These are phyloP conservation scores for Tubosaeta brunneosetosa DNA, from an alignment of 768 basidiomycete genomes.

Conservation along the genomic window DNA sequence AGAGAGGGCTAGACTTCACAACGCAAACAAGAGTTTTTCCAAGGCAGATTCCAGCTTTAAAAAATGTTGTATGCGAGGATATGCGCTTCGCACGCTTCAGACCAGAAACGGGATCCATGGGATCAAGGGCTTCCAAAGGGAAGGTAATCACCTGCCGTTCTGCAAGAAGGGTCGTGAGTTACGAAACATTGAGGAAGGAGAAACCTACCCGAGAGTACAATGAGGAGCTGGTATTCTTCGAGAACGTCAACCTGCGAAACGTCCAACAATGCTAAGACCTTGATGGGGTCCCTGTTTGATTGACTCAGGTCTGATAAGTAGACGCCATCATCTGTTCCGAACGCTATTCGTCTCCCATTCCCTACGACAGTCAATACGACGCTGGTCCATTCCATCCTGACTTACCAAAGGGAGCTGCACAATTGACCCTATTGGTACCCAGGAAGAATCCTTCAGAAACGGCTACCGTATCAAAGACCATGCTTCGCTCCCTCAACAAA, in stretches of 20 bases:
- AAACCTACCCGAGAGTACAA: slow-evolving; percentile 90
- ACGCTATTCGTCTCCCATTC: slow-evolving; percentile 80
- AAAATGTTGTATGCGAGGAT: slow-evolving; percentile 94
- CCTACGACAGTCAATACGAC: slow-evolving; percentile 39
- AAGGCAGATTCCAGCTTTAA: slow-evolving; percentile 93
- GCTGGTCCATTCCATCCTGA: slow-evolving; percentile 17
- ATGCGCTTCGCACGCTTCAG: slow-evolving; percentile 93
- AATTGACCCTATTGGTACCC: slow-evolving; percentile 83
- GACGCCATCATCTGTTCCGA: slow-evolving; percentile 97
- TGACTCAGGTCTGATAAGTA: slow-evolving; percentile 88
- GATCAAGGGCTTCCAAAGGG: slow-evolving; percentile 88
- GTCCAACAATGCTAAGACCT: slow-evolving; percentile 83
- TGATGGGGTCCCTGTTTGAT: slow-evolving; percentile 72
- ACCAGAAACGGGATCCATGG: slow-evolving; percentile 84
- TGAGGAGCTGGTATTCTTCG: slow-evolving; percentile 91
- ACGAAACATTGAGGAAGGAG: not conserved
- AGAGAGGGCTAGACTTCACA: slow-evolving; percentile 91
- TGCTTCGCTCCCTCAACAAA: slow-evolving; percentile 73
- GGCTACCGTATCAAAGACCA: slow-evolving; percentile 79
- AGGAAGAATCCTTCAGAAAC: slow-evolving; percentile 88
- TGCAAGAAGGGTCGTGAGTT: slow-evolving; percentile 26
- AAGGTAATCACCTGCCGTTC: slow-evolving; percentile 96
- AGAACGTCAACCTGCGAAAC: slow-evolving; percentile 95
- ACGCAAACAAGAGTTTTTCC: slow-evolving; percentile 92
- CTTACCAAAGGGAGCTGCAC: slow-evolving; percentile 83